Evolutionary conservation across 352 stramenopile species (phyloP).

Genomic region (Phytophthora megakarya): DNA sequence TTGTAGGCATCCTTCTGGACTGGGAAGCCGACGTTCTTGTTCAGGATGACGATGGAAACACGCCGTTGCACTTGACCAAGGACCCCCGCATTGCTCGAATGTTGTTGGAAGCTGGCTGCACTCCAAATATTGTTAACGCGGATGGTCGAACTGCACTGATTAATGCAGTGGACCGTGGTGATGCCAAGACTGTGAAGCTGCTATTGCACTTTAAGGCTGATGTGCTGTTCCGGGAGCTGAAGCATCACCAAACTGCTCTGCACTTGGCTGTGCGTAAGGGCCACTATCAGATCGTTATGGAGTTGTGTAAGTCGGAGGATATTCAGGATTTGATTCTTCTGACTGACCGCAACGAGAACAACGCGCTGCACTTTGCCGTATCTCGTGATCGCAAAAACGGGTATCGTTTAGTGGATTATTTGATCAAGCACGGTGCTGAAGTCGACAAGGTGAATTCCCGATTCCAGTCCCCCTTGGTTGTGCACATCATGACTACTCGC

Average conservation of each 20-base stretch:
- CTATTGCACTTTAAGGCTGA: constrained; percentile 86
- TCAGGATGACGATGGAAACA: constrained; percentile 86
- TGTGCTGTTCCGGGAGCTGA: constrained; percentile 84
- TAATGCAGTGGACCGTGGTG: constrained; percentile 75
- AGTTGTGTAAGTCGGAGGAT: constrained; percentile 79
- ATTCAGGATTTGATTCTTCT: constrained; percentile 68
- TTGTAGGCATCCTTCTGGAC: constrained; percentile 80
- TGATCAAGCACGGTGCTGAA: constrained; percentile 82
- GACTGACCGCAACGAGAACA: constrained; percentile 87
- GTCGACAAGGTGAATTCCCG: constrained; percentile 86
- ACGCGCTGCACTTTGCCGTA: constrained; percentile 82
- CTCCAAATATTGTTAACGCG: constrained; percentile 84
- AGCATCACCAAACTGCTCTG: constrained; percentile 84
- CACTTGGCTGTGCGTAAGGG: constrained; percentile 84
- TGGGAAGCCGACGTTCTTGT: constrained; percentile 82
- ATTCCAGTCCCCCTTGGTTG: constrained; percentile 77
- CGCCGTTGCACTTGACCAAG: constrained; percentile 79
- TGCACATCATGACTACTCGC: constrained; percentile 87
- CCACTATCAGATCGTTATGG: constrained; percentile 87
- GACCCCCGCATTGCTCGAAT: constrained; percentile 80
- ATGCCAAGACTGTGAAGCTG: constrained; percentile 75
- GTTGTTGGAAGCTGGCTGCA: constrained; percentile 81
- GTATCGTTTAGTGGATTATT: constrained; percentile 77
- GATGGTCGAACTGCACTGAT: constrained; percentile 82
- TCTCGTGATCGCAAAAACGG: constrained; percentile 86